Base-by-base conservation (phyloP, 345 rosid genomes). In the Diplotaxis tenuifolia region DNA sequence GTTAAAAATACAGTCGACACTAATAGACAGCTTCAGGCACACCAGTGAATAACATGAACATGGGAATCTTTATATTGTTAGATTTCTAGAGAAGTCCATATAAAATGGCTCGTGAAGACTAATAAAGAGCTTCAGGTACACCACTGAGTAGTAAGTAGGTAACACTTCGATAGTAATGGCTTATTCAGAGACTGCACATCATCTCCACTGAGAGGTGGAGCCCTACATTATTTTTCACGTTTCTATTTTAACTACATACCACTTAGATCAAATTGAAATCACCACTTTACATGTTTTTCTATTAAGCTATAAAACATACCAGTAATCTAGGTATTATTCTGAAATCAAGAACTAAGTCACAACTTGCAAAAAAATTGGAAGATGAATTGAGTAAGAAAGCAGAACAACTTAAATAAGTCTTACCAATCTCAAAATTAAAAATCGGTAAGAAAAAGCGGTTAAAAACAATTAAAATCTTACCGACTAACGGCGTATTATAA, bases 261-360 rank as follows among this genome's bases (percentile, higher is more conserved):
- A 20, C 25, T 32, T 32, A 32, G 36, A 32, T 7, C 53, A 65
- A 10, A 70, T 9, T 21, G 11, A 68, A 47, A 16, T 29, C 42
- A 34, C 52, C 10, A 65, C 55, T 65, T 49, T 22, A 45, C 28
- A 55, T 9, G 18, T 31, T 5, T 52, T 32, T 11, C 9, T 21
- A 3, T 7, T 3, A 71, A 49, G 11, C 7, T 49, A 8, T 3
- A 50, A 49, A 71, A 53, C 66, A 40, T 67, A 78, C 81, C 82
- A 86, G 49, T 75, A 83, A 71, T 76, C 86, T 80, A 16, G 88
- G 90, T 34, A 38, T 34, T 86, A 84, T 55, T 86, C 88, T 9
- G 88, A 82, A 34, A 86, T 76, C 77, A 84, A 81, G 67, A 82
- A 80, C 45, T 83, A 58, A 28, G 74, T 75, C 18, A 78, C 65